Evolutionary conservation across 1,284 basidiomycete species (phyloP).

Genomic region (Cryptococcus hybrid): DNA sequence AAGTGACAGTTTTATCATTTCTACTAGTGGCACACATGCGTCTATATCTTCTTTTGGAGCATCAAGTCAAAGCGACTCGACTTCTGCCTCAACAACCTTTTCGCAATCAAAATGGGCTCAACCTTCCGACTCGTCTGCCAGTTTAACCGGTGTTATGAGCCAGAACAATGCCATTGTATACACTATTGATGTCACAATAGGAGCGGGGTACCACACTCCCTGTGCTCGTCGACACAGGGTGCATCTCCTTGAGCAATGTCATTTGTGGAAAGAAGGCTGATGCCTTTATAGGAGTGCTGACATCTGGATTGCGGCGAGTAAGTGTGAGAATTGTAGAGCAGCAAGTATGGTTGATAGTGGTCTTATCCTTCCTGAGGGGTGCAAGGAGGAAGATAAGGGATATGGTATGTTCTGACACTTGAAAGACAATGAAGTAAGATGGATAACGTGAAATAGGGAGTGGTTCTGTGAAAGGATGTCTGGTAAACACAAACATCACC

Average conservation of each 20-base stretch:
- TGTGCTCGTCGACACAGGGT: slow-evolving; percentile 6
- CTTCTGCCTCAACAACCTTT: background rate
- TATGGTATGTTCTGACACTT: slow-evolving; percentile 4
- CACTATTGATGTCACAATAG: slow-evolving; percentile 8
- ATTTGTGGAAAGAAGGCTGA: background rate
- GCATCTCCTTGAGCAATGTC: background rate
- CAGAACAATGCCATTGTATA: slow-evolving; percentile 8
- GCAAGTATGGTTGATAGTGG: slow-evolving; percentile 7
- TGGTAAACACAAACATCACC: slow-evolving; percentile 5
- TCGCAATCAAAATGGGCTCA: background rate
- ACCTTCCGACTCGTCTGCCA: background rate
- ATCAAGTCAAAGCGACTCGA: background rate
- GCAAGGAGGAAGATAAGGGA: slow-evolving; percentile 1
- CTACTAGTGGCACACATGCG: background rate
- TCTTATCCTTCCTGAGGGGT: background rate
- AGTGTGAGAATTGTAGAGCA: slow-evolving; percentile 5
- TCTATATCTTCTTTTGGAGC: background rate
- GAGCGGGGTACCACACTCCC: slow-evolving; percentile 2
- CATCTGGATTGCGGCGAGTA: slow-evolving; percentile 10
- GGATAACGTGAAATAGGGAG: background rate
- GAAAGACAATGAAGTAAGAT: background rate
- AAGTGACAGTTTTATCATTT: no score
- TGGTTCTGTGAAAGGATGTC: slow-evolving; percentile 13
- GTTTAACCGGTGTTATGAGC: background rate
- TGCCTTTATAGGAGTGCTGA: slow-evolving; percentile 9